Base-by-base conservation (phyloP, 768 basidiomycete genomes). In the Trametes punicea region DNA sequence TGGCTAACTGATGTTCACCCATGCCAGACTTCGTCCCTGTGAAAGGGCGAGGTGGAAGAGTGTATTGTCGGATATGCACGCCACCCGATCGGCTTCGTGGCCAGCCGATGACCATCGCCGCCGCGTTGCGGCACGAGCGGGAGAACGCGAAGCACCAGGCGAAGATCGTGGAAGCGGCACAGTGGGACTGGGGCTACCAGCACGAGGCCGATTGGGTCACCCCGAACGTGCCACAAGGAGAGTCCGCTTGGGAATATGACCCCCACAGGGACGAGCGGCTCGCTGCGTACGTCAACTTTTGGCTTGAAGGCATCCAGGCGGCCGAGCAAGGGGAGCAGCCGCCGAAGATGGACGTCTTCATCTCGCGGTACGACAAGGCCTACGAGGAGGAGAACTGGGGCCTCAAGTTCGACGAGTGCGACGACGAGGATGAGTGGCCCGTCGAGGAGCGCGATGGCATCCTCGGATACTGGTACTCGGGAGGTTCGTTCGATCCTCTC, bases 211-310 rank as follows among this genome's bases (percentile, higher is more conserved):
- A 59, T 33, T 59, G 58, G 58, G 20, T 20, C 27, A 38, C 53
- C 11, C 33, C 41, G 8, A 20, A 21, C 11, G 38, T 40, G 18
- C 41, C 47, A 3, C 33, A 46, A 16, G 58, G 53, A 23, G 48
- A 33, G 47, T 55, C 60, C 31, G 54, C 51, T 6, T 63, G 62
- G 60, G 60, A 61, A 29, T 8, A 40, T 20, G 52, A 54, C 13
- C 51, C 53, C 8, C 39, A 18, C n/a, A 42, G 46, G 21, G 36
- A 40, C 25, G 51, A 52, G 18, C 59, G 56, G 1, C 21, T 55
- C 34, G 26, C 20, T 33, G 79, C 81, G 62, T 61, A 81, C 60
- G 74, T 84, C 30, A 76, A 77, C 3, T 83, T 81, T 65, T 84
- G 82, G 82, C 71, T 73, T 40, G 67, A 73, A 11, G 78, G 75